A percentile compares a stretch with the other conserved stretches of the same genome.
phyloP scores from a whole-genome alignment of 2,329 filamentous ascomycete genomes.

The Orbilia oligospora region DNA sequence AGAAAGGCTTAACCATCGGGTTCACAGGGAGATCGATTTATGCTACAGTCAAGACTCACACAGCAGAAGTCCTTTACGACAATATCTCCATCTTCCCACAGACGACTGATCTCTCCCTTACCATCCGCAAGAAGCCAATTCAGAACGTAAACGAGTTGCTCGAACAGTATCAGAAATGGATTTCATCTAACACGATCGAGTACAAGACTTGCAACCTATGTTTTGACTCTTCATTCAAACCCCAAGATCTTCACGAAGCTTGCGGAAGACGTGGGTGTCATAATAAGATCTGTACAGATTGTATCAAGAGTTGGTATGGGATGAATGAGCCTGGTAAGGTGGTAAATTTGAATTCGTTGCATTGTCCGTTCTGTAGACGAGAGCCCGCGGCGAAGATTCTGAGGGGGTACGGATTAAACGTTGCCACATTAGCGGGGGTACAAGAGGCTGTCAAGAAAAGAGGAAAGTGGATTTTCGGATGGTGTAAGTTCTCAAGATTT shows the following conservation, averaged over 20 bases:
- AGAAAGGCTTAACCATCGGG: conserved; percentile 66
- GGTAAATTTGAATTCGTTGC: conserved; percentile 70
- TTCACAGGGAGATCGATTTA: conserved; percentile 69
- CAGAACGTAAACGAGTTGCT: conserved; percentile 68
- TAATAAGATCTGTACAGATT: conserved; percentile 69
- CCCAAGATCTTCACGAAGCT: conserved; percentile 67
- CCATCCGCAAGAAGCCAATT: conserved; percentile 68
- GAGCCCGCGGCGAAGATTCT: conserved; percentile 67
- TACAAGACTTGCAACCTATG: conserved; percentile 69
- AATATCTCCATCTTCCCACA: conserved; percentile 67
- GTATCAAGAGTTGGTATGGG: conserved; percentile 69
- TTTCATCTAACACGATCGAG: conserved; percentile 66
- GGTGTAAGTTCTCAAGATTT: conserved; percentile 65
- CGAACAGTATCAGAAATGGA: conserved; percentile 66
- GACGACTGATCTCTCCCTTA: conserved; percentile 62
- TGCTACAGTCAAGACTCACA: conserved; percentile 66
- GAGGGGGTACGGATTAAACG: conserved; percentile 66
- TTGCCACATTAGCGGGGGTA: conserved; percentile 67
- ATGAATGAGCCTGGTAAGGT: conserved; percentile 68
- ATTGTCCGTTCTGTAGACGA: conserved; percentile 71
- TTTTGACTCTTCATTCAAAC: conserved; percentile 67
- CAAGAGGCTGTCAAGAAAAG: conserved; percentile 67
- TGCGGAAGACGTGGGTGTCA: conserved; percentile 70
- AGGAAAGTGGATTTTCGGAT: conserved; percentile 70
- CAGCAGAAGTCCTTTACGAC: conserved; percentile 66